Evolutionary conservation across 306 rosid species (phyloP), one percentile per base, ranked within the genome.

Genomic region (Erythrophleum fordii): DNA sequence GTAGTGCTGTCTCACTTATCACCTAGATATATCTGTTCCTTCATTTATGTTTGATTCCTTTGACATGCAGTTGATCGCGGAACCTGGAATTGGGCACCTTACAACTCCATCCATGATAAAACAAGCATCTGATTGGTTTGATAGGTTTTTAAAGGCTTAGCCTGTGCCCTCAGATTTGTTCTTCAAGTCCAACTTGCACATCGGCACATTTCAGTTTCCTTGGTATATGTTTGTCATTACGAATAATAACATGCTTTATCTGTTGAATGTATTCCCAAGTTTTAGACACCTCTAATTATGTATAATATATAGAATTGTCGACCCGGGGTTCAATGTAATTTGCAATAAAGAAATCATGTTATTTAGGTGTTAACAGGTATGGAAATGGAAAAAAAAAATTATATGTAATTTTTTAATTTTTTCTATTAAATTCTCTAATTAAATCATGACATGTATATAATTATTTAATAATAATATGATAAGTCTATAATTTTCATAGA

Each of bases 111-210:
- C 72, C 37, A 92, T 90, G 86, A 87, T 95, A 31, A 89, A 80
- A 73, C 90, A 95, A 83, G 90, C 91, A 42, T 76, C 92, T n/a
- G 81, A 92, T 76, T 95, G 97, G 99, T 89, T 95, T 80, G 96
- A 91, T 62, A 85, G 69, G 73, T 88, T 85, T 74, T 84, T 95
- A 39, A 89, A 76, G 80, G 85, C 81, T 8, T 35, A 83, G 77
- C 39, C 9, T 28, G 28, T 34, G 68, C 48, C 48, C 10, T 80
- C 49, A 8, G 6, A 26, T 29, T 44, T 23, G 64, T 23, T 44
- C 62, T 23, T 16, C 8, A 37, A 58, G 35, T 22, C 34, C 23
- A 49, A 22, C 31, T 73, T 29, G 17, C 52, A 74, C 52, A 74
- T 59, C 72, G 5, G 60, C 73, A 60, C 52, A 42, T 49, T 72